Evolutionary conservation across 1,284 basidiomycete species (phyloP), one percentile per base, ranked within the genome.

Genomic region (Malassezia yamatoensis): DNA sequence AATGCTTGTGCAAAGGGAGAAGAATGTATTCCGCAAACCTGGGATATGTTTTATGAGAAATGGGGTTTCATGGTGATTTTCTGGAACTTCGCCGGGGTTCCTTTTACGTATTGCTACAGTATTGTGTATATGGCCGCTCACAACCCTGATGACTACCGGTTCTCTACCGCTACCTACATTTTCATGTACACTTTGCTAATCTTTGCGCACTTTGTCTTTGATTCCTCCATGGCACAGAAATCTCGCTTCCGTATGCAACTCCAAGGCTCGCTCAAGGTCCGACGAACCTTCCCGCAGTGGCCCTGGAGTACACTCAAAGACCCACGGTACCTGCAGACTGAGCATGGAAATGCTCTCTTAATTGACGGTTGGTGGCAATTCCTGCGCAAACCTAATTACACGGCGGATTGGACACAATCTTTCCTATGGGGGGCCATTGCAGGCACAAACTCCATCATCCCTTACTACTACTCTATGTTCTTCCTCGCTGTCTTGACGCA

Each of bases 61-160:
- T 73, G 68, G 68, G 70, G 70, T 50, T 74, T 74, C 57, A 66
- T 75, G 63, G 70, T 78, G 32, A 76, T 76, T 51, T 78, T 77
- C 62, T 78, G 78, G 78, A 99, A 99, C 78, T 86, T 96, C 76
- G 89, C 93, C 21, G 94, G 93, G 56, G 80, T 80, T 1, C 80
- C 80, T 18, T 78, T 78, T 65, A 94, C 90, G 51, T 71, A 71
- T 64, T 74, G 74, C 63, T 74, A 96, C 80, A 91, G 90, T 18
- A 87, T 93, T 54, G 85, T 99, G 60, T 96, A 94, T 80, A 96
- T 99, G 88, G 86, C 88, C 10, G 85, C 87, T n/a, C 86, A 91
- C 75, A 84, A 93, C 60, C 88, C 90, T 0, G 81, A 83, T 20
- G 83, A 83, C 64, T 98, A 96, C 79, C 81, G 80, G 40, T 96